Conservation (phyloP, 768 basidiomycete species). For the Kwoniella shandongensis region DNA sequence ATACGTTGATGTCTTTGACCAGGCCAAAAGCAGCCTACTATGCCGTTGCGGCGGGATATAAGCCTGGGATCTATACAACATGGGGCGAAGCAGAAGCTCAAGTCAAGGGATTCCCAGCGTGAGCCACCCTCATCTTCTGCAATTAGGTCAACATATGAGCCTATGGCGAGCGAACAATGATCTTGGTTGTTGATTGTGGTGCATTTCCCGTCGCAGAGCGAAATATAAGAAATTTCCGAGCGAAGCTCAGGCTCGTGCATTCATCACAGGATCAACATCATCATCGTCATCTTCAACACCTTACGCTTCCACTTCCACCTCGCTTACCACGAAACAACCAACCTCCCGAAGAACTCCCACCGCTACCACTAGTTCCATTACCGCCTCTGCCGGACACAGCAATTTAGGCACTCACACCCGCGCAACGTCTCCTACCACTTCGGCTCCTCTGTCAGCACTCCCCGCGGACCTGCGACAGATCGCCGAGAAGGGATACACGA, state of each 20-base stretch:
- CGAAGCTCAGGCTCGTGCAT: constrained; percentile 63
- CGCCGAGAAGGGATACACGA: constrained; percentile 32
- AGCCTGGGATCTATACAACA: constrained; percentile 66
- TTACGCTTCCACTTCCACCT: constrained; percentile 12
- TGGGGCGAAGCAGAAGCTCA: constrained; percentile 76
- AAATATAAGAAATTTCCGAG: constrained; percentile 68
- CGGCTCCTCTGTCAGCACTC: constrained; percentile 14
- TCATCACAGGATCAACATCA: constrained; percentile 42
- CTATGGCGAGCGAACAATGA: neutral
- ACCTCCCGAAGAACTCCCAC: neutral
- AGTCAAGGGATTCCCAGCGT: constrained; percentile 63
- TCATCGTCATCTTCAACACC: constrained; percentile 12
- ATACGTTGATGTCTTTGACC: neutral
- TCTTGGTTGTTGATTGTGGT: no score
- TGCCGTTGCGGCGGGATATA: constrained; percentile 67
- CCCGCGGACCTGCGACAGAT: constrained; percentile 15
- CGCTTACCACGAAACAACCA: constrained; percentile 12
- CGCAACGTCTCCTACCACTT: constrained; percentile 21
- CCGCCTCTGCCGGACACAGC: constrained; percentile 17
- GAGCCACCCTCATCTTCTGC: constrained; percentile 11
- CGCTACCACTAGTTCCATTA: neutral
- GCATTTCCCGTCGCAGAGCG: no score
- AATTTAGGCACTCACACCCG: constrained; percentile 16
- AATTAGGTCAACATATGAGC: neutral
- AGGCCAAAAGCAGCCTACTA: constrained; percentile 63